Percentiles rank a stretch among this genome's conserved stretches.
Conservation (phyloP, 345 rosid species). For the Triadica sebifera region DNA sequence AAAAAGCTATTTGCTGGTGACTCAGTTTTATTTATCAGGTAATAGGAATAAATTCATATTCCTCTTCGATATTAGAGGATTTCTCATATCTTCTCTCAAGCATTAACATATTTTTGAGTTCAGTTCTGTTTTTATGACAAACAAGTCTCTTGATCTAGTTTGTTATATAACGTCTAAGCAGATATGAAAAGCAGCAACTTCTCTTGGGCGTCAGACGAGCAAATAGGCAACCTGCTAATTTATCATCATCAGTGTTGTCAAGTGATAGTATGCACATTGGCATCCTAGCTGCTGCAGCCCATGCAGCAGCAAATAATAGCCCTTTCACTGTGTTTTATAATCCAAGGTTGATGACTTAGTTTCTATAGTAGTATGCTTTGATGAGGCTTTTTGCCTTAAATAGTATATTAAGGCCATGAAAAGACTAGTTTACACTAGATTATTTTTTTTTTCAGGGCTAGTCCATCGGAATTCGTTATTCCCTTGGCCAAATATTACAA, state of each 20-base stretch:
- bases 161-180: conserved; percentile 28
- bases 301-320: conserved; percentile 92
- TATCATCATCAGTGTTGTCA: conserved; percentile 86
- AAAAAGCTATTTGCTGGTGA: conserved; percentile 84
- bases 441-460: conserved; percentile 47
- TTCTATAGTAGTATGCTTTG: background rate
- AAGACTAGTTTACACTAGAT: conserved; percentile 7
- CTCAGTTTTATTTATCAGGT: conserved; percentile 83
- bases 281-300: conserved; percentile 95
- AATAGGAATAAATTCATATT: conserved; percentile 15
- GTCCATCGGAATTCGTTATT: conserved; percentile 92
- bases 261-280: conserved; percentile 99
- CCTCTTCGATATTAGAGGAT: background rate
- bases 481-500: conserved; percentile 91
- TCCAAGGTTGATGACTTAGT: conserved; percentile 55
- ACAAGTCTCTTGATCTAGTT: conserved; percentile 1
- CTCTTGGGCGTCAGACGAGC: conserved; percentile 81
- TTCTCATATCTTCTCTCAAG: background rate
- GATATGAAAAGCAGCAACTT: conserved; percentile 89
- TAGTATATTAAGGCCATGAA: background rate
- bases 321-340: conserved; percentile 87
- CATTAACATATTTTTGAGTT: background rate
- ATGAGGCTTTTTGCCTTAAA: background rate
- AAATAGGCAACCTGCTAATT: conserved; percentile 73
- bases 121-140: background rate